Evolutionary conservation across 306 rosid species (phyloP).

Genomic region (Gynostemma pentaphyllum): DNA sequence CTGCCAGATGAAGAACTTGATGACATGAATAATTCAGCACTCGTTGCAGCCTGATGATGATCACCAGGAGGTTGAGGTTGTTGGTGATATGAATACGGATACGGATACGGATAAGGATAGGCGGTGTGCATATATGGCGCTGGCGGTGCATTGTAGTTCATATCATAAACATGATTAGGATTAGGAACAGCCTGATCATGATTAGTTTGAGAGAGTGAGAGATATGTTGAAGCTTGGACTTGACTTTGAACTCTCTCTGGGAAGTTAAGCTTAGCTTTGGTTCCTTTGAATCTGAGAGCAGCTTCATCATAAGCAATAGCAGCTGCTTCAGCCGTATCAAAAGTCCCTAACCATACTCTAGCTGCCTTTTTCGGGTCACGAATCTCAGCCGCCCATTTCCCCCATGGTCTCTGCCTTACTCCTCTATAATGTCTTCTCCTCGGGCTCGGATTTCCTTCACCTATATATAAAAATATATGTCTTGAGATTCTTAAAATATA

Average conservation of each 20-base stretch:
- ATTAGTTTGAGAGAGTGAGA: too few relatives aligned
- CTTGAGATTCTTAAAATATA: too few relatives aligned
- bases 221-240: too few relatives aligned
- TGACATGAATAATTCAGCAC: too few relatives aligned
- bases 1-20: too few relatives aligned
- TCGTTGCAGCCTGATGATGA: background rate
- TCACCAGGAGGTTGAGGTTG: too few relatives aligned
- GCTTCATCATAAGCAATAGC: constrained; percentile 82
- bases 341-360: constrained; percentile 85
- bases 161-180: too few relatives aligned
- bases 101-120: too few relatives aligned
- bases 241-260: constrained; percentile 57
- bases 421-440: constrained; percentile 75
- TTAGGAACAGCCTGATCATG: background rate
- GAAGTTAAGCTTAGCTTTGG: constrained; percentile 86
- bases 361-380: constrained; percentile 77
- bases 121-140: too few relatives aligned
- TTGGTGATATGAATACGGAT: too few relatives aligned
- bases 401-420: constrained; percentile 91
- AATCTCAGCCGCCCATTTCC: constrained; percentile 88
- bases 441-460: constrained; percentile 20
- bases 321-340: constrained; percentile 73
- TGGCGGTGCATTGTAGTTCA: too few relatives aligned
- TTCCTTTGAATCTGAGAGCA: constrained; percentile 81
- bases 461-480: background rate